Conservation (phyloP, 73 alveolate genomes). For the Halteria grandinella region DNA sequence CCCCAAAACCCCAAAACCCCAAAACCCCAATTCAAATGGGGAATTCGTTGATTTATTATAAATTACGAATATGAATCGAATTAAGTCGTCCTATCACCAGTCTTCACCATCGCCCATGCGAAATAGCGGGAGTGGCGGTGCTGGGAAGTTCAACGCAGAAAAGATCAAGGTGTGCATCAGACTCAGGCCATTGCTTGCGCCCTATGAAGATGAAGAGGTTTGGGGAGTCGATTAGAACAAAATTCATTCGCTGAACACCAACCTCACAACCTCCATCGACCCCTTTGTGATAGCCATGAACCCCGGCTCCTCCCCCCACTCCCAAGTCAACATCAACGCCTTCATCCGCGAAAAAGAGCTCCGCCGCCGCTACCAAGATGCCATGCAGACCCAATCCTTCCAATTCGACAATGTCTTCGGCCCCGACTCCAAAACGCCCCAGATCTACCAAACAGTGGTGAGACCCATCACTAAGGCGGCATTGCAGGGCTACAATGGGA, state of each 20-base stretch:
- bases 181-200: slow-evolving; percentile 93
- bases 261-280: slow-evolving; percentile 22
- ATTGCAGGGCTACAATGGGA: slow-evolving; percentile 92
- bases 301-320: not conserved
- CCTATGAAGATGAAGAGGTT: slow-evolving; percentile 95
- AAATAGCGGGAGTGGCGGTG: too few relatives aligned
- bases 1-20: too few relatives aligned
- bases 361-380: slow-evolving; percentile 58
- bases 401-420: slow-evolving; percentile 91
- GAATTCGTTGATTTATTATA: too few relatives aligned
- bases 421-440: slow-evolving; percentile 83
- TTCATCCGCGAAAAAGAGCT: slow-evolving; percentile 44
- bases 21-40: too few relatives aligned
- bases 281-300: slow-evolving; percentile 41
- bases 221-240: slow-evolving; percentile 93
- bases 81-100: too few relatives aligned
- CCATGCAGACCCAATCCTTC: slow-evolving; percentile 70
- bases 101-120: too few relatives aligned
- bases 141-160: slow-evolving; percentile 57
- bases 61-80: too few relatives aligned
- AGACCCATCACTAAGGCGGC: slow-evolving; percentile 93
- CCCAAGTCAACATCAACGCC: slow-evolving; percentile 25
- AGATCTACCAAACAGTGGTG: slow-evolving; percentile 91
- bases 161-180: slow-evolving; percentile 94
- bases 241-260: slow-evolving; percentile 62